phyloP scores from a whole-genome alignment of 257 asterid species.

The Gentiana dahurica region DNA sequence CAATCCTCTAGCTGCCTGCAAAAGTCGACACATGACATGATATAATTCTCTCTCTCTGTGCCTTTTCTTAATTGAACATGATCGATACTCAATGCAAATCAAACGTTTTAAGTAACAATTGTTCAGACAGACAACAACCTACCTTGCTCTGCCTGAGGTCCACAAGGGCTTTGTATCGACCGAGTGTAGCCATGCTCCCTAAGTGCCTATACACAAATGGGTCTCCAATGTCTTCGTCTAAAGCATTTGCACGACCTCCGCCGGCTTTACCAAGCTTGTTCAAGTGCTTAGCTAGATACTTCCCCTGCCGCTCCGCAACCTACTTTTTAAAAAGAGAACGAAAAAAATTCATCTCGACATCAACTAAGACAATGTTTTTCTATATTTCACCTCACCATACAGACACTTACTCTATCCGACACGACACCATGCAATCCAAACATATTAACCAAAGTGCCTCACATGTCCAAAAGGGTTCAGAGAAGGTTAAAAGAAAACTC shows the following conservation, averaged over 20 bases:
- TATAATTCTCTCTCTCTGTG: too few species aligned
- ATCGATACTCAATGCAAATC: too few species aligned
- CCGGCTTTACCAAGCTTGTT: slow-evolving; percentile 61
- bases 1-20: slow-evolving; percentile 72
- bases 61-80: too few species aligned
- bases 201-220: slow-evolving; percentile 68
- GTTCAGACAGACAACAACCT: too few species aligned
- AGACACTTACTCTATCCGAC: too few species aligned
- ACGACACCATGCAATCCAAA: too few species aligned
- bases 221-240: slow-evolving; percentile 45
- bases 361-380: too few species aligned
- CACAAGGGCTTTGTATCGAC: slow-evolving; percentile 92
- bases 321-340: slow-evolving; percentile 8
- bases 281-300: slow-evolving; percentile 53
- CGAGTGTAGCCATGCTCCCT: slow-evolving; percentile 96
- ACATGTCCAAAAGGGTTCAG: too few species aligned
- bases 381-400: too few species aligned
- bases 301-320: slow-evolving; percentile 98
- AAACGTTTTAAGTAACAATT: too few species aligned
- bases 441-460: too few species aligned
- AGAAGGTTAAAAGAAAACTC: background rate
- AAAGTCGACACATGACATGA: slow-evolving; percentile 4
- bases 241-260: slow-evolving; percentile 62
- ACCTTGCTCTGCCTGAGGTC: slow-evolving; percentile 98
- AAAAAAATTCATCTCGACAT: background rate